A percentile compares a stretch with the other conserved stretches of the same genome.
Conservation (phyloP, 2,329 filamentous ascomycete genomes). For the Chalara sp. region DNA sequence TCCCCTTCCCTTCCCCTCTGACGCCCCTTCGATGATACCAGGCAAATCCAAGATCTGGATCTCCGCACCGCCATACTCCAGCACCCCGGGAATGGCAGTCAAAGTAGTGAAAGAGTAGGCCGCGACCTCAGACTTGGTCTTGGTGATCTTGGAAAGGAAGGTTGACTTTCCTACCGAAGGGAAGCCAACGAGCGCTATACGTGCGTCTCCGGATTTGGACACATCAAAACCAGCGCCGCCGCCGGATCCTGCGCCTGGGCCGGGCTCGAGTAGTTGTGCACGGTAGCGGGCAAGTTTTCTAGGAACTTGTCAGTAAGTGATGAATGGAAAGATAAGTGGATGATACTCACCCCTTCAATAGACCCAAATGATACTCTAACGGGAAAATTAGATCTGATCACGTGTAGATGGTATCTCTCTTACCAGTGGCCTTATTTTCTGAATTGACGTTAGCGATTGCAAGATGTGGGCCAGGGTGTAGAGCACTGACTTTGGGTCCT, state of each 20-base stretch:
- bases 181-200: constrained; percentile 97
- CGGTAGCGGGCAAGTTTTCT: constrained; percentile 94
- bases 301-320: not conserved
- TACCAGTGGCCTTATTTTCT: constrained; percentile 99
- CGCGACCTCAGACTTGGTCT: constrained; percentile 92
- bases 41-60: constrained; percentile 97
- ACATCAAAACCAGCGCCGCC: constrained; percentile 87
- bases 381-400: constrained; percentile 26
- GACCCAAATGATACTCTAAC: constrained; percentile 92
- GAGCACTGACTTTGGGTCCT: constrained; percentile 82
- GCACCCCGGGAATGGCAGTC: constrained; percentile 92
- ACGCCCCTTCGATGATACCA: constrained; percentile 94
- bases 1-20: constrained; percentile 92
- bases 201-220: constrained; percentile 90
- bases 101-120: constrained; percentile 97
- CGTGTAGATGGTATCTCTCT: constrained; percentile 27
- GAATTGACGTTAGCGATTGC: not conserved
- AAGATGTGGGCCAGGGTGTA: not conserved
- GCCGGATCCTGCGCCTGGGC: constrained; percentile 68
- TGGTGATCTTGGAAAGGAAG: constrained; percentile 97
- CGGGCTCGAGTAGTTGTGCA: constrained; percentile 89
- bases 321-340: not conserved
- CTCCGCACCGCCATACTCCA: constrained; percentile 96
- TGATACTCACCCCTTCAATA: constrained; percentile 81
- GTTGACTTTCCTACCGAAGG: constrained; percentile 98